These are phyloP conservation scores for Chrysoporthe puriensis DNA, from an alignment of 2,329 filamentous ascomycete species.

Conservation along the genomic window DNA sequence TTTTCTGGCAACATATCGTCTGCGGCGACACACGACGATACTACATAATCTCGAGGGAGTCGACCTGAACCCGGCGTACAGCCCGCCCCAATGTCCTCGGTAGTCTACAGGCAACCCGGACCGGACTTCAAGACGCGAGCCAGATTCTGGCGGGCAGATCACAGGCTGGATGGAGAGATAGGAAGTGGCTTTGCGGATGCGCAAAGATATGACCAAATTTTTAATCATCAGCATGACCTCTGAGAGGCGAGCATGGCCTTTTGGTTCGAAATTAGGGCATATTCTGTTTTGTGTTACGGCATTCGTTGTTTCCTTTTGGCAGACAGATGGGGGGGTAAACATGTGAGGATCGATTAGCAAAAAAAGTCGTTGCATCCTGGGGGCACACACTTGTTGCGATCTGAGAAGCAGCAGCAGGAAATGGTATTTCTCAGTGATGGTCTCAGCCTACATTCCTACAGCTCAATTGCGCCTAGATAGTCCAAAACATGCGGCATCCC, in stretches of 20 bases:
- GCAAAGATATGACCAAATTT: conserved; percentile 27
- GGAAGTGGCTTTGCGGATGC: conserved; percentile 14
- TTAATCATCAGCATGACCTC: conserved; percentile 28
- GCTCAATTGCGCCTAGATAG: conserved; percentile 28
- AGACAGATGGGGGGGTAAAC: conserved; percentile 15
- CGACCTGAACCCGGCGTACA: not conserved
- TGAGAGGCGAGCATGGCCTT: conserved; percentile 36
- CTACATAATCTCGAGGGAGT: conserved; percentile 26
- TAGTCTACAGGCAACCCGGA: conserved; percentile 11
- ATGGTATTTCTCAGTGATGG: conserved; percentile 9
- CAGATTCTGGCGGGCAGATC: conserved; percentile 1
- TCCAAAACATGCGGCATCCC: conserved; percentile 25
- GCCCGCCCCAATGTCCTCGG: not conserved
- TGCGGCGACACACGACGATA: conserved; percentile 19
- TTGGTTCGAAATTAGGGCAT: conserved; percentile 28
- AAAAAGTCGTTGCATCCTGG: conserved; percentile 25
- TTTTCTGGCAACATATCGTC: conserved; percentile 24
- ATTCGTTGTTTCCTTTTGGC: conserved; percentile 33
- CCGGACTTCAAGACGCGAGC: conserved; percentile 5
- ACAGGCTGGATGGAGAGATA: conserved; percentile 11
- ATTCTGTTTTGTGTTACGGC: conserved; percentile 41
- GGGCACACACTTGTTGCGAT: conserved; percentile 9
- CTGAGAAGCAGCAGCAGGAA: conserved; percentile 15
- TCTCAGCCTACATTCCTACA: conserved; percentile 23
- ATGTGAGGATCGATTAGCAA: conserved; percentile 26